Evolutionary conservation across 345 rosid species (phyloP), one percentile per base, ranked within the genome.

Genomic region (Arabis alpina): DNA sequence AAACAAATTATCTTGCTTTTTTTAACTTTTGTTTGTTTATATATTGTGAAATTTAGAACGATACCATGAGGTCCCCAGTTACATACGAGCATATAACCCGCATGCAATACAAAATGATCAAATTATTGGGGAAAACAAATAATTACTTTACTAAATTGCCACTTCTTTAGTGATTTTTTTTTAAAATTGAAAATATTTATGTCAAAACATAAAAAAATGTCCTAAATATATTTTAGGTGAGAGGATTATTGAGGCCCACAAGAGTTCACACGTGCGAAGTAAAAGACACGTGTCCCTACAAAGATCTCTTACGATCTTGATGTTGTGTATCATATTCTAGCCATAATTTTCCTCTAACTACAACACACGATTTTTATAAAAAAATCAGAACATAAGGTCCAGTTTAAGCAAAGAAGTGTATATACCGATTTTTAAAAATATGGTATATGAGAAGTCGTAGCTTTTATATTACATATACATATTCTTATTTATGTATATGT

Each of bases 231-330:
- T 51, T 43, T 56, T 47, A 43, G 40, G 71, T 61, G 61, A 66
- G 30, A 43, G 61, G 66, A 28, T 57, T 41, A 10, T 48, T 55
- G 61, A 72, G 74, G 39, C 27, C 81, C 82, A 67, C 71, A 11
- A 32, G 0, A 66, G 43, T 60, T 76, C 69, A 65, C 84, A 80
- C 77, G 75, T 77, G 77, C 58, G 64, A 64, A 44, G 55, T 40
- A 2, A 25, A 34, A 14, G 75, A 72, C 80, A 77, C 69, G 53
- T 66, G 88, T 73, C 73, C 83, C 83, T 66, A 77, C 47, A 49
- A 44, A 59, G 79, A 76, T 82, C 73, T 75, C 68, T 42, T 56
- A 50, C 54, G 72, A 73, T 73, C 50, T 66, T 58, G 10, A 66
- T 57, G 61, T 49, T 50, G 23, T 54, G 41, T 64, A 13, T 47